phyloP scores from a whole-genome alignment of 768 basidiomycete species.

The Rhodotorula toruloides region DNA sequence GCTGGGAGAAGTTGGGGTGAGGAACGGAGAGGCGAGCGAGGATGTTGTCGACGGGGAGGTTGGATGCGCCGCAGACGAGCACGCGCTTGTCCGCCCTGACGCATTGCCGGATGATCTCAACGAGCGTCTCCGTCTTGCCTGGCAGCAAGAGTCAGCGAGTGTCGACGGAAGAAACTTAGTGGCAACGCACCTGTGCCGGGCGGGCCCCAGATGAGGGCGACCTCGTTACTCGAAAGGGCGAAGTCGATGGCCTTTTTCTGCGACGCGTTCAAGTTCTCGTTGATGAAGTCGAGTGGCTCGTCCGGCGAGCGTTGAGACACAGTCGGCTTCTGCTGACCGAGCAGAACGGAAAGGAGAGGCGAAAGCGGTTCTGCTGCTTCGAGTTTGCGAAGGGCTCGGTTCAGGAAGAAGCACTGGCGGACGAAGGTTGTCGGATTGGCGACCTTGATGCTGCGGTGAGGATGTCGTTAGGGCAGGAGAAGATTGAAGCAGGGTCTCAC shows the following conservation, averaged over 20 bases:
- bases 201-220: conserved; percentile 95
- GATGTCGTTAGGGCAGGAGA: not conserved
- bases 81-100: conserved; percentile 52
- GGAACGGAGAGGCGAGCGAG: conserved; percentile 63
- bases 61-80: conserved; percentile 87
- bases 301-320: conserved; percentile 53
- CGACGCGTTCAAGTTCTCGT: conserved; percentile 60
- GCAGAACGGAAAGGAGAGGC: conserved; percentile 59
- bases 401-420: conserved; percentile 74
- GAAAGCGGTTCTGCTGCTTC: conserved; percentile 18
- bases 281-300: conserved; percentile 45
- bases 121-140: conserved; percentile 91
- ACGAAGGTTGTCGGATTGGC: conserved; percentile 91
- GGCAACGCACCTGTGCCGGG: conserved; percentile 89
- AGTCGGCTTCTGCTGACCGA: conserved; percentile 55
- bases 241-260: conserved; percentile 80
- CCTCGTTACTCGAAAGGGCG: conserved; percentile 66
- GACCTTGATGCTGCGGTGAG: conserved; percentile 59
- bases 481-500: not conserved
- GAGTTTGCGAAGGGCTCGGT: conserved; percentile 51
- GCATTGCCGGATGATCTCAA: conserved; percentile 85
- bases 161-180: conserved; percentile 82
- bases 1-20: conserved; percentile 15
- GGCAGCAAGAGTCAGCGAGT: conserved; percentile 62
- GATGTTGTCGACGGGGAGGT: conserved; percentile 93